Evolutionary conservation across 257 asterid genomes (phyloP), one percentile per base, ranked within the genome.

Genomic region (Solanum corneliomulleri): DNA sequence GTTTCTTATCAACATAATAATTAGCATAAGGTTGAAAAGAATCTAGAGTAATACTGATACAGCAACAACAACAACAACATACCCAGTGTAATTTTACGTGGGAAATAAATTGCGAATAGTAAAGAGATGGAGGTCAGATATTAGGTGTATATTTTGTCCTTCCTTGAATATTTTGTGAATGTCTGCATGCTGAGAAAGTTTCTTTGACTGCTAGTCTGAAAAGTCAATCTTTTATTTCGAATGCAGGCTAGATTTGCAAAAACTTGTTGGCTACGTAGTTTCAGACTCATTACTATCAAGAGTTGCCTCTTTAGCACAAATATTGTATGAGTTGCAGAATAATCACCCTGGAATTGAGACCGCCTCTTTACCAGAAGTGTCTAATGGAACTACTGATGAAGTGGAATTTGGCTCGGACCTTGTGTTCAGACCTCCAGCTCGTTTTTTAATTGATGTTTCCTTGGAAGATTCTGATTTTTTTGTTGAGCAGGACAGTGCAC

Each of bases 381-480:
- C 83, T 62, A 92, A 90, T 86, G 95, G 86, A 83, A 89, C 44
- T 77, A 89, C 74, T 16, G 94, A 91, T 88, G 95, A 89, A 58
- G 77, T 89, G 64, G 99, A 97, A 93, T 97, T 97, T 92, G 99
- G 99, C 80, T 92, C 96, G 62, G 98, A 97, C 86, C 94, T 97
- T 78, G 92, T 88, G 81, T 97, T 97, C 89, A 93, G 45, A 78
- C 92, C 93, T 49, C 99, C 98, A 31, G 91, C 95, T 31, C 96
- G 98, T 80, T 95, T 94, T 92, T 90, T 94, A 77, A 93, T 94
- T 86, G 99, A 95, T 87, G 89, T 82, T 88, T 88, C 94, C 47
- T 85, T 91, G 88, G 99, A 92, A 82, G 97, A 90, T 68, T 91
- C 86, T 31, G 93, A 91, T 11, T 87, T 83, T 76, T 81, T 89